phyloP scores from a whole-genome alignment of 2,329 filamentous ascomycete species.

The Myriosclerotinia scirpicola region DNA sequence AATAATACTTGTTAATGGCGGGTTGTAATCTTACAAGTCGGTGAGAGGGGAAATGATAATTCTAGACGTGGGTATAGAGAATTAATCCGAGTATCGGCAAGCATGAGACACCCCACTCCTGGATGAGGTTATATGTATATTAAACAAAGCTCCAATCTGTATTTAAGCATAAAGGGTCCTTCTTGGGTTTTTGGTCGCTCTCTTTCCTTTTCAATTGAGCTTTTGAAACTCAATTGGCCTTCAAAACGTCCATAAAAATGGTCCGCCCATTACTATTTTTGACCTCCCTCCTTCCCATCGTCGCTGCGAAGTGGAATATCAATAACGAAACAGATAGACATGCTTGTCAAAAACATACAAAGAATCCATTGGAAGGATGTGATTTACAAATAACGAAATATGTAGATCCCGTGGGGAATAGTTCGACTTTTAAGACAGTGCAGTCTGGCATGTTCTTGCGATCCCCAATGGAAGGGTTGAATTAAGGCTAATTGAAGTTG shows the following conservation, averaged over 20 bases:
- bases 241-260: slow-evolving; percentile 4
- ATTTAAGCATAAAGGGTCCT: slow-evolving; percentile 3
- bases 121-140: background rate
- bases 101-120: background rate
- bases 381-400: slow-evolving; percentile 31
- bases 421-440: slow-evolving; percentile 33
- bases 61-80: background rate
- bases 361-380: slow-evolving; percentile 35
- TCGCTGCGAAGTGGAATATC: slow-evolving; percentile 33
- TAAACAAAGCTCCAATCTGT: background rate
- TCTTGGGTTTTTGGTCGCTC: background rate
- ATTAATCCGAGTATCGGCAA: slow-evolving; percentile 16
- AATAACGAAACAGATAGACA: slow-evolving; percentile 30
- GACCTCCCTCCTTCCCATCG: slow-evolving; percentile 22
- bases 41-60: background rate
- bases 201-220: too few species aligned
- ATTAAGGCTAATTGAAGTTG: slow-evolving; percentile 22
- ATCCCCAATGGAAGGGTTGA: background rate
- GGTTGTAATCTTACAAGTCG: background rate
- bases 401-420: slow-evolving; percentile 27
- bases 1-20: background rate
- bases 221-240: background rate
- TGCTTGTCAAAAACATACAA: slow-evolving; percentile 29
- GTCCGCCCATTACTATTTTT: slow-evolving; percentile 3
- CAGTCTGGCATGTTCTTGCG: slow-evolving; percentile 32